Evolutionary conservation across 345 rosid genomes (phyloP).

Genomic region (Salix dunnii): DNA sequence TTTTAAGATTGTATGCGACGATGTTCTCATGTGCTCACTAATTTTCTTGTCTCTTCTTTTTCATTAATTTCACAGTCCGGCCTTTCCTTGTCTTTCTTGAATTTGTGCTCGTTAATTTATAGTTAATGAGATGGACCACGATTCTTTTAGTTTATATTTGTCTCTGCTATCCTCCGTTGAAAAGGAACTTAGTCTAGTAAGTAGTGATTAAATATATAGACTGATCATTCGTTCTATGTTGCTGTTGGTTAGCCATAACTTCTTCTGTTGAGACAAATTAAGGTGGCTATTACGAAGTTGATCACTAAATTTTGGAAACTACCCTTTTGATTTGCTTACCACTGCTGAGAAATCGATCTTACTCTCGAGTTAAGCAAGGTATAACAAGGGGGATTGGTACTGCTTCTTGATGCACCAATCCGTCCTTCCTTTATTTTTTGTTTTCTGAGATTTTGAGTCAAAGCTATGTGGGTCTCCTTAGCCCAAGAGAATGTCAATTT

Average conservation of each 20-base stretch:
- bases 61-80: not conserved
- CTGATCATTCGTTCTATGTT: no score
- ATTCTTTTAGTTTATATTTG: not conserved
- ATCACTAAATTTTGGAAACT: not conserved
- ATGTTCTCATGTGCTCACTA: not conserved
- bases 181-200: not conserved
- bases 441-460: slow-evolving; percentile 16
- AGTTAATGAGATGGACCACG: not conserved
- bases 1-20: not conserved
- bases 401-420: slow-evolving; percentile 3
- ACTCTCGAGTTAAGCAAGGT: slow-evolving; percentile 24
- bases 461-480: slow-evolving; percentile 4
- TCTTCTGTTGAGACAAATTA: not conserved
- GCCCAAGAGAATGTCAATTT: slow-evolving; percentile 19
- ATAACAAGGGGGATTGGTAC: not conserved
- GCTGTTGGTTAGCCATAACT: not conserved
- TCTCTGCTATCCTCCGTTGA: not conserved
- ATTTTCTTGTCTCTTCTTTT: not conserved
- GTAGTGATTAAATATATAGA: no score
- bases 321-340: not conserved
- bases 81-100: not conserved
- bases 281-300: not conserved
- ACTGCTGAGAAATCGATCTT: not conserved
- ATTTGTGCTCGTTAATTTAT: not conserved
- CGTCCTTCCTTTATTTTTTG: slow-evolving; percentile 8